These are phyloP conservation scores for Clonostachys rosea DNA, from an alignment of 2,329 filamentous ascomycete genomes.

Conservation along the genomic window DNA sequence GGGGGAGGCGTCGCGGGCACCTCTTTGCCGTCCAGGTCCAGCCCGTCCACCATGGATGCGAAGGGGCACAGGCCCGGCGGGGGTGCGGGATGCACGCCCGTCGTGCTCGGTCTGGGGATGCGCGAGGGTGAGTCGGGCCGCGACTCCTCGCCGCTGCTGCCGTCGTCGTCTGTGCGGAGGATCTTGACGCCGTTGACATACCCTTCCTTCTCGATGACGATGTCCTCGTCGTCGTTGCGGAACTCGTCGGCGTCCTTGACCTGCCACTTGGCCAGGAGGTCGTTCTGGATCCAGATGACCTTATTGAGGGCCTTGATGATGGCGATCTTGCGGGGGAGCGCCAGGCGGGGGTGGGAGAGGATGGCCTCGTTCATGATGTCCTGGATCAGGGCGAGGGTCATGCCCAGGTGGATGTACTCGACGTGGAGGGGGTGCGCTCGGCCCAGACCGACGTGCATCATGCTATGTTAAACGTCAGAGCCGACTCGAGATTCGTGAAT, in stretches of 20 bases:
- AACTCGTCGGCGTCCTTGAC: slow-evolving; percentile 64
- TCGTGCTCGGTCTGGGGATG: slow-evolving; percentile 5
- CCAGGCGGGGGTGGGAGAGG: slow-evolving; percentile 64
- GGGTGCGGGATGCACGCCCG: too few species aligned
- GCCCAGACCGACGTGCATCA: slow-evolving; percentile 79
- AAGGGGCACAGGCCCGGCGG: too few species aligned
- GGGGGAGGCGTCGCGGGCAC: too few species aligned
- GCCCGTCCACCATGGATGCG: too few species aligned
- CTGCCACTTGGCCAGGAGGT: slow-evolving; percentile 81
- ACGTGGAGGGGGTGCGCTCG: slow-evolving; percentile 69
- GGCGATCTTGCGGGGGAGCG: slow-evolving; percentile 63
- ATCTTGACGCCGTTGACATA: slow-evolving; percentile 61
- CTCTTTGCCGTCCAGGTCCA: too few species aligned
- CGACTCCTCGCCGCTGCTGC: slow-evolving; percentile 20
- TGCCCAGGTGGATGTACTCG: slow-evolving; percentile 76
- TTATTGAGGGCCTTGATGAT: slow-evolving; percentile 74
- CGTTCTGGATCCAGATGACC: slow-evolving; percentile 85
- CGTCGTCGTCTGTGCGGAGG: slow-evolving; percentile 20
- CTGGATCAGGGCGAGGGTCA: slow-evolving; percentile 69
- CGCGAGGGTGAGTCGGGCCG: slow-evolving; percentile 4
- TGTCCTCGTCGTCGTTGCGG: slow-evolving; percentile 34
- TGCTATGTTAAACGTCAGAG: slow-evolving; percentile 25
- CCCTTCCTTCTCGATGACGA: slow-evolving; percentile 55
- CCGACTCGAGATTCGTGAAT: background rate
- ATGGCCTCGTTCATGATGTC: slow-evolving; percentile 75